Base-by-base conservation (phyloP, 1,284 basidiomycete species). In the Ustilago esculenta region DNA sequence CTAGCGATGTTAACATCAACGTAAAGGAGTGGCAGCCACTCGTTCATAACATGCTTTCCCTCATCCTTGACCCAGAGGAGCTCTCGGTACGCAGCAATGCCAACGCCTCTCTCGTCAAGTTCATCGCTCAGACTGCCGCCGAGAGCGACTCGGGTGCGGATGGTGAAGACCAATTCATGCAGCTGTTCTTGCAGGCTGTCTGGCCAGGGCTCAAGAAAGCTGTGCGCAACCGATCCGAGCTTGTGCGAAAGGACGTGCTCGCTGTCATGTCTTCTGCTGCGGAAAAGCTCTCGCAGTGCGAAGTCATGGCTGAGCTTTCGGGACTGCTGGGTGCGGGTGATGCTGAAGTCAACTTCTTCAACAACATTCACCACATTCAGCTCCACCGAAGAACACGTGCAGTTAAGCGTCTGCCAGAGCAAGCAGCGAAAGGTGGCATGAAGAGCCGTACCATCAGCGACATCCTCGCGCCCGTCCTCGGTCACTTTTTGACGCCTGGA, bases 331-430 rank as follows among this genome's bases (percentile, higher is more conserved):
- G 91, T 4, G 88, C 86, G 15, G 94, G 92, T 1, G 95, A 98
- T 77, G 90, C 92, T 42, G 96, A 98, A 82, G 94, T 92, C 24
- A 94, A 90, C 81, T 95, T 98, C 84, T 98, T 99, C 86, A 90
- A 90, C 85, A 98, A 99, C 82, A 88, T 98, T 47, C 88, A 91
- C 68, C 96, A 99, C 82, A 89, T 98, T 48, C 96, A 98, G 83
- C 84, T 91, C 5, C 95, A 98, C 82, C 89, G 95, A 56, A 88
- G 95, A 18, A 89, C 90, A 1, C 86, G 96, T 66, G 95, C 96
- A 0, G 85, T 98, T 30, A 88, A 90, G 25, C 87, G 94, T 27
- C 86, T 99, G 12, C 89, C 88, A 0, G 92, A 97, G 43, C 87
- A 89, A 51, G 90, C 89, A 52, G 87, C 89, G n/a, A 86, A 88